Percentiles rank a stretch among this genome's conserved stretches.
These are phyloP conservation scores for Knoxdaviesia proteae DNA, from an alignment of 2,329 filamentous ascomycete genomes.

Conservation along the genomic window DNA sequence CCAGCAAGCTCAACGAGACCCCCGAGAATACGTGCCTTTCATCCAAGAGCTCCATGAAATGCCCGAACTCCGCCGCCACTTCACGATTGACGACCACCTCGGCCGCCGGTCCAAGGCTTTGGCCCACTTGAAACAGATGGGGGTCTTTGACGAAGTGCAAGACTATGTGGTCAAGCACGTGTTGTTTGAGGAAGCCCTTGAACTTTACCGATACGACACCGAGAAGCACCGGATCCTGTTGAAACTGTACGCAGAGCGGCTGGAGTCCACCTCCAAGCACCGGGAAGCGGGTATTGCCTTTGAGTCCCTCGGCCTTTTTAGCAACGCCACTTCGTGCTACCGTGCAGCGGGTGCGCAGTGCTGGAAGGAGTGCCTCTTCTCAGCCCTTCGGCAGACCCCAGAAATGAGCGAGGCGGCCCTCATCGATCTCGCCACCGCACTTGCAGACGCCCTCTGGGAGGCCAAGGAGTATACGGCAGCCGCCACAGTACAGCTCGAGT, in stretches of 20 bases:
- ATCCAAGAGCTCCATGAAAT: constrained; percentile 70
- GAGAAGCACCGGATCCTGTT: constrained; percentile 48
- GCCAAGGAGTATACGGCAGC: constrained; percentile 67
- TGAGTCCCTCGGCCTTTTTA: constrained; percentile 61
- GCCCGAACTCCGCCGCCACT: constrained; percentile 47
- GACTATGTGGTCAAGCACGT: constrained; percentile 59
- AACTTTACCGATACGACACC: constrained; percentile 65
- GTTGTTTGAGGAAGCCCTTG: constrained; percentile 59
- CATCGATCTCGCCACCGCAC: constrained; percentile 43
- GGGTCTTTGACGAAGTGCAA: constrained; percentile 57
- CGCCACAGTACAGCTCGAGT: constrained; percentile 60
- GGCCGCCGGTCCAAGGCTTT: constrained; percentile 59
- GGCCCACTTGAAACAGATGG: constrained; percentile 49
- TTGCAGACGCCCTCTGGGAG: constrained; percentile 65
- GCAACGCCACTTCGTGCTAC: constrained; percentile 63
- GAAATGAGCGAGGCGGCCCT: constrained; percentile 40
- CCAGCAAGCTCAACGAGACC: constrained; percentile 90
- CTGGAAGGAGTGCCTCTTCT: constrained; percentile 81
- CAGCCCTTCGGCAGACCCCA: constrained; percentile 45
- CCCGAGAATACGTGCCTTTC: constrained; percentile 86
- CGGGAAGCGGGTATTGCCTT: constrained; percentile 80
- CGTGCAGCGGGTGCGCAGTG: constrained; percentile 51
- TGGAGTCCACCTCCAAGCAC: constrained; percentile 55
- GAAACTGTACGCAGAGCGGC: constrained; percentile 55
- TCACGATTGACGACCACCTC: constrained; percentile 77